These are phyloP conservation scores for Linnemannia exigua DNA, from an alignment of 192 early-diverging fungal species.

Conservation along the genomic window DNA sequence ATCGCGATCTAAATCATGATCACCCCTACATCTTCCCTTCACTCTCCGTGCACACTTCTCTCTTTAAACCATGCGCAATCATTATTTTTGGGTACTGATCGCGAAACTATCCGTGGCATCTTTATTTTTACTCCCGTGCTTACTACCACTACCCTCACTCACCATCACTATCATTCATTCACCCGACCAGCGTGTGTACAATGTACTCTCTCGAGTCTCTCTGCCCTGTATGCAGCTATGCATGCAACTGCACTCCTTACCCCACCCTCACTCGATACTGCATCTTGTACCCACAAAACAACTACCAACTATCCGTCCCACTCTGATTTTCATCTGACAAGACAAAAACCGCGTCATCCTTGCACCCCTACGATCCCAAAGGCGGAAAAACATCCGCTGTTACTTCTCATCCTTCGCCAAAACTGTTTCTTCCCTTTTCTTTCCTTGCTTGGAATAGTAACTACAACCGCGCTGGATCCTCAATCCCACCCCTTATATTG, in stretches of 20 bases:
- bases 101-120: too few species aligned
- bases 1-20: slow-evolving; percentile 2
- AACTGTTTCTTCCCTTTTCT: neutral
- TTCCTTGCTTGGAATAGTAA: neutral
- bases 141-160: too few species aligned
- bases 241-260: too few species aligned
- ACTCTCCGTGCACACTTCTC: neutral
- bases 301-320: neutral
- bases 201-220: too few species aligned
- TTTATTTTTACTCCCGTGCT: too few species aligned
- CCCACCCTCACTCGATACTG: too few species aligned
- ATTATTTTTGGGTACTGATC: neutral
- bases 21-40: neutral
- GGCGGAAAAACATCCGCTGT: neutral
- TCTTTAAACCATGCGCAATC: neutral
- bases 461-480: neutral
- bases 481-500: neutral
- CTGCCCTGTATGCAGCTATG: too few species aligned
- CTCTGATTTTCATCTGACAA: neutral
- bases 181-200: too few species aligned
- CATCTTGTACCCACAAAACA: neutral
- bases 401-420: neutral
- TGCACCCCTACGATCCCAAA: slow-evolving; percentile 22
- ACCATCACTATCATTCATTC: too few species aligned
- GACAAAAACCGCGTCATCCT: neutral